Evolutionary conservation across 2,329 filamentous ascomycete species (phyloP), one percentile per base, ranked within the genome.

Genomic region (Pezicula radicicola): DNA sequence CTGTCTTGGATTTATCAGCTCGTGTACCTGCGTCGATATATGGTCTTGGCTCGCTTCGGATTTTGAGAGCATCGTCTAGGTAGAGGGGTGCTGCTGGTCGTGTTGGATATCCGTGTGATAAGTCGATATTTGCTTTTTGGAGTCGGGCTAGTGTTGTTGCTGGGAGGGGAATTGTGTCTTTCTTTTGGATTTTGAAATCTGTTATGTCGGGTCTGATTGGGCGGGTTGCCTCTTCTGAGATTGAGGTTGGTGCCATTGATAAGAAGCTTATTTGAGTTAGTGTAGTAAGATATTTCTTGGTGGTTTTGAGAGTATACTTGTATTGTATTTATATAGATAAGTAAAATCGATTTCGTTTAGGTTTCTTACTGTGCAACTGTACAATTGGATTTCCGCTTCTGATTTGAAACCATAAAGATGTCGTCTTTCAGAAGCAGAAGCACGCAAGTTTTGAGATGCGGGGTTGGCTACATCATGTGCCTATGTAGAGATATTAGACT

Each of bases 71-170:
- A 57, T 90, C 87, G 51, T 91, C 81, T 0, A 89, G 71, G 59
- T 84, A 90, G 1, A 89, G 70, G 0, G 87, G 87, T 45, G 77
- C 76, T 0, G 81, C 77, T 1, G 86, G 86, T 0, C 85, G 80
- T 60, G 89, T 89, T 0, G 87, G 87, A 57, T 90, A 90, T 0
- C 87, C 87, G 1, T 81, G 70, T 1, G 83, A 86, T 2, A 90
- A 73, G 63, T 91, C 85, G 49, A 90, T 78, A 1, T 83, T 85
- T 0, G 84, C 85, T 55, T 87, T 88, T 58, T 83, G 79, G 0
- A 90, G 74, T 4, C 87, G 77, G 46, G 75, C 71, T 1, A 76
- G 74, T 1, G 85, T 72, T 1, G 78, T 60, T 8, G 74, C 74
- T 3, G 87, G 87, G 6, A 90, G 72, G 1, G 74, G 76, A 1